Evolutionary conservation across 2,329 filamentous ascomycete genomes (phyloP).

Genomic region (Huntiella moniliformis): DNA sequence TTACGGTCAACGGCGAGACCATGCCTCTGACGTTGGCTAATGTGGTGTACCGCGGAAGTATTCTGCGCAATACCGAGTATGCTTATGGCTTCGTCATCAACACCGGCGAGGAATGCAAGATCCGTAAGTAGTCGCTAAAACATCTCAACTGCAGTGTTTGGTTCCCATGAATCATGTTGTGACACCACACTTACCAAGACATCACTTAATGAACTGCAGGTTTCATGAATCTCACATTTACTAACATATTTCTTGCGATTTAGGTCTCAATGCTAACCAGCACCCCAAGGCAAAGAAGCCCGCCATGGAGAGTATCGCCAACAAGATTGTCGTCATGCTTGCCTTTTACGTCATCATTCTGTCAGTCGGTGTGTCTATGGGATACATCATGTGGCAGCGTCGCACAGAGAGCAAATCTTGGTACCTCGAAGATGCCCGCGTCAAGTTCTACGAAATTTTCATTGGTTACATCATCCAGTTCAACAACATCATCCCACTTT

Average conservation of each 20-base stretch:
- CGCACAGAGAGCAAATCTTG: slow-evolving; percentile 50
- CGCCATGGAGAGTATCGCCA: slow-evolving; percentile 55
- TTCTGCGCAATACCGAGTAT: slow-evolving; percentile 59
- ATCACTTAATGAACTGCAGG: neutral
- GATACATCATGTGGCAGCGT: slow-evolving; percentile 59
- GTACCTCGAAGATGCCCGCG: slow-evolving; percentile 53
- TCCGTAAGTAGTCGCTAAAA: slow-evolving; percentile 27
- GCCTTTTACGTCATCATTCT: slow-evolving; percentile 61
- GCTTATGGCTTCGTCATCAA: slow-evolving; percentile 70
- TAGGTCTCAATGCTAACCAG: slow-evolving; percentile 65
- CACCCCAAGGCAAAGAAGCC: slow-evolving; percentile 73
- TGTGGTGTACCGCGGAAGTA: slow-evolving; percentile 70
- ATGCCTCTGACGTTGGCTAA: slow-evolving; percentile 61
- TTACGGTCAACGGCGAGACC: slow-evolving; percentile 37
- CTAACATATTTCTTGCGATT: neutral
- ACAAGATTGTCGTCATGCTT: slow-evolving; percentile 64
- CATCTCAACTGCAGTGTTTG: neutral
- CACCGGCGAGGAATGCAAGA: slow-evolving; percentile 78
- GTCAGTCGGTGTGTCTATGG: slow-evolving; percentile 65
- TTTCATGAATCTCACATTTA: neutral
- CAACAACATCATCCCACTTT: slow-evolving; percentile 85
- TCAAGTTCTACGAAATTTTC: slow-evolving; percentile 66
- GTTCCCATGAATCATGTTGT: neutral
- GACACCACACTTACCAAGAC: too few species aligned
- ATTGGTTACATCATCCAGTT: slow-evolving; percentile 91